Conservation (phyloP, 768 basidiomycete genomes). For the Lactarius hatsudake region DNA sequence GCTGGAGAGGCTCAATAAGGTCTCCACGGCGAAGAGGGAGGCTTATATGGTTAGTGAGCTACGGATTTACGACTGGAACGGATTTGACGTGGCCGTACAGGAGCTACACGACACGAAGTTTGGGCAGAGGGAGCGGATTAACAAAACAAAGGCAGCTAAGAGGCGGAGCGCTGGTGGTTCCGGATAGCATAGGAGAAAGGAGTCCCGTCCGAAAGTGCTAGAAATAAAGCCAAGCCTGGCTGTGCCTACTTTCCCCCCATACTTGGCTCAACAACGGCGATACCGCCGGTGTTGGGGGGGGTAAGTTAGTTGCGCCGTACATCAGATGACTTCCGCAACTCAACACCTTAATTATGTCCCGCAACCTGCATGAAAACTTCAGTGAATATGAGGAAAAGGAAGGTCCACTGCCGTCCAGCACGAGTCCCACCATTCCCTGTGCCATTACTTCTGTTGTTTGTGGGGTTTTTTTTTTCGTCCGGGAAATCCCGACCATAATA, state of each 20-base stretch:
- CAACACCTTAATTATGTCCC: too few relatives aligned
- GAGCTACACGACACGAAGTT: conserved; percentile 87
- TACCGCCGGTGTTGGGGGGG: too few relatives aligned
- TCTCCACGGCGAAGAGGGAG: conserved; percentile 90
- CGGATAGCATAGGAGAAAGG: background rate
- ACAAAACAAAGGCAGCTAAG: conserved; percentile 54
- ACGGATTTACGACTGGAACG: background rate
- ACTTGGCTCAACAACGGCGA: background rate
- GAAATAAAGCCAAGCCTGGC: too few relatives aligned
- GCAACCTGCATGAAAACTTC: too few relatives aligned
- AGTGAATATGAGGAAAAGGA: too few relatives aligned
- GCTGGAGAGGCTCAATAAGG: conserved; percentile 77
- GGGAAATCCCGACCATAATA: background rate
- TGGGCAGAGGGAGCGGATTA: conserved; percentile 83
- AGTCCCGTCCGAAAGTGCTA: background rate
- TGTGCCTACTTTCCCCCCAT: background rate
- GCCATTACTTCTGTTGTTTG: too few relatives aligned
- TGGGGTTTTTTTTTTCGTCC: too few relatives aligned
- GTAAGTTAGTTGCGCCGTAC: too few relatives aligned
- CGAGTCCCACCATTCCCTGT: too few relatives aligned
- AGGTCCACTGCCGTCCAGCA: too few relatives aligned
- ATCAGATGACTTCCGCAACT: too few relatives aligned
- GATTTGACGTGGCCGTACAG: conserved; percentile 38
- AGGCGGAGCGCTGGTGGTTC: background rate
- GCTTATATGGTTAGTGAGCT: conserved; percentile 81